Evolutionary conservation across 768 basidiomycete genomes (phyloP).

Genomic region (Leucosporidium yakuticum): DNA sequence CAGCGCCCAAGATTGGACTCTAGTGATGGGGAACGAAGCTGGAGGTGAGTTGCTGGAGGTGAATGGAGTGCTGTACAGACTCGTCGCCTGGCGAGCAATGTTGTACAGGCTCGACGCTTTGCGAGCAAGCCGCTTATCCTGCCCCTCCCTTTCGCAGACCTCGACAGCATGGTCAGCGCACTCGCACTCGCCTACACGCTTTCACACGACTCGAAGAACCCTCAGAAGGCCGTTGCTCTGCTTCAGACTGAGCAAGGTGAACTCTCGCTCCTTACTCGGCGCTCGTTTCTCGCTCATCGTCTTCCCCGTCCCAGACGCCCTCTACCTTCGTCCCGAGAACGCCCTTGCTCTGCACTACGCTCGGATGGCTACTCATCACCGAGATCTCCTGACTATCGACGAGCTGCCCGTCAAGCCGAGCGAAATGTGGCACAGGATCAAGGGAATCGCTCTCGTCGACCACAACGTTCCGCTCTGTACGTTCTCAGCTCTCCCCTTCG

Average conservation of each 20-base stretch:
- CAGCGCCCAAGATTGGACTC: neutral
- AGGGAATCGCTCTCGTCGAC: constrained; percentile 32
- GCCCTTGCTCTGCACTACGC: constrained; percentile 20
- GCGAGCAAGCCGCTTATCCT: neutral
- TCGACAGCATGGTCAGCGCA: constrained; percentile 18
- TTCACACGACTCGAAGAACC: constrained; percentile 3
- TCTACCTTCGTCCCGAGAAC: constrained; percentile 31
- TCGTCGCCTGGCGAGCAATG: too few relatives aligned
- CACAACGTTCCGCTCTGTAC: constrained; percentile 25
- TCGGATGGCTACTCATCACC: constrained; percentile 18
- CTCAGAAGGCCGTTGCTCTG: constrained; percentile 25
- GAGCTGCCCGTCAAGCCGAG: constrained; percentile 33
- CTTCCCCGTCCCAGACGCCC: constrained; percentile 11
- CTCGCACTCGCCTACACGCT: constrained; percentile 17
- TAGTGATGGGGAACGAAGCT: constrained; percentile 33
- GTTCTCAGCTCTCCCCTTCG: neutral
- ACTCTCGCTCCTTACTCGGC: neutral
- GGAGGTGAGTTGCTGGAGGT: neutral
- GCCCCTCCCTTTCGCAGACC: neutral
- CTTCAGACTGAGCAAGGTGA: constrained; percentile 25
- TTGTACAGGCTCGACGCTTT: neutral
- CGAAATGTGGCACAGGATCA: constrained; percentile 28
- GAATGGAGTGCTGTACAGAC: neutral
- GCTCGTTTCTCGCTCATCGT: neutral
- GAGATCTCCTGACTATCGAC: constrained; percentile 31